Conservation (phyloP, 2,329 filamentous ascomycete genomes). For the Fusarium multiceps region DNA sequence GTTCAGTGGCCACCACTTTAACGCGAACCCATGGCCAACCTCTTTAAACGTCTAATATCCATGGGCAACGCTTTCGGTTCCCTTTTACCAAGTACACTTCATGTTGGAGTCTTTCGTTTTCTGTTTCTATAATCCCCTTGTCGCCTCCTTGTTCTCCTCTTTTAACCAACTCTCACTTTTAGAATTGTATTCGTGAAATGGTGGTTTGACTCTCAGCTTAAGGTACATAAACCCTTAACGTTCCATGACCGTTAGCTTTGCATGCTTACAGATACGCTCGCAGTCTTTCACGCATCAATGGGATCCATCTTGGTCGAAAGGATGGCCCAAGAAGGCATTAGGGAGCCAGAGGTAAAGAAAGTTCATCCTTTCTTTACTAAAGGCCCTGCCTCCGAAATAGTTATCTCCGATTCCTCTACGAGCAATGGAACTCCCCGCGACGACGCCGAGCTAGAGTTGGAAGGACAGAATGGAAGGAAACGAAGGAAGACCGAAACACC, state of each 20-base stretch:
- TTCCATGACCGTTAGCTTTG: not conserved
- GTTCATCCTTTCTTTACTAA: conserved; percentile 67
- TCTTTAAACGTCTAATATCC: conserved; percentile 20
- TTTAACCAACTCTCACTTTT: not conserved
- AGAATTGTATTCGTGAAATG: conserved; percentile 25
- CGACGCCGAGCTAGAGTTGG: conserved; percentile 19
- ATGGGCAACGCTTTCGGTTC: conserved; percentile 28
- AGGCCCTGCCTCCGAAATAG: conserved; percentile 23
- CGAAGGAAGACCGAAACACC: conserved; percentile 55
- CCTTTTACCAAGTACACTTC: conserved; percentile 12
- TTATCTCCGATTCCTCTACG: not conserved
- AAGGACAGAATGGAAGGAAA: conserved; percentile 54
- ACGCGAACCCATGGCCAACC: conserved; percentile 40
- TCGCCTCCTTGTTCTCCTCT: not conserved
- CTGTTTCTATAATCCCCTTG: not conserved
- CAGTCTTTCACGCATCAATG: conserved; percentile 51
- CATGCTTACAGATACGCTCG: not conserved
- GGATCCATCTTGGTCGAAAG: conserved; percentile 55
- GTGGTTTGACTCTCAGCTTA: conserved; percentile 25
- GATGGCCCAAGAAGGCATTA: conserved; percentile 58
- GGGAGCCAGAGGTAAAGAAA: conserved; percentile 55
- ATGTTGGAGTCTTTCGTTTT: not conserved
- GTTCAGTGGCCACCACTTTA: conserved; percentile 43
- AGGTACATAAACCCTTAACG: conserved; percentile 21
- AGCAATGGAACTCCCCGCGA: not conserved